Evolutionary conservation across 352 stramenopile genomes (phyloP), one percentile per base, ranked within the genome.

Genomic region (Globisporangium mamillatum): DNA sequence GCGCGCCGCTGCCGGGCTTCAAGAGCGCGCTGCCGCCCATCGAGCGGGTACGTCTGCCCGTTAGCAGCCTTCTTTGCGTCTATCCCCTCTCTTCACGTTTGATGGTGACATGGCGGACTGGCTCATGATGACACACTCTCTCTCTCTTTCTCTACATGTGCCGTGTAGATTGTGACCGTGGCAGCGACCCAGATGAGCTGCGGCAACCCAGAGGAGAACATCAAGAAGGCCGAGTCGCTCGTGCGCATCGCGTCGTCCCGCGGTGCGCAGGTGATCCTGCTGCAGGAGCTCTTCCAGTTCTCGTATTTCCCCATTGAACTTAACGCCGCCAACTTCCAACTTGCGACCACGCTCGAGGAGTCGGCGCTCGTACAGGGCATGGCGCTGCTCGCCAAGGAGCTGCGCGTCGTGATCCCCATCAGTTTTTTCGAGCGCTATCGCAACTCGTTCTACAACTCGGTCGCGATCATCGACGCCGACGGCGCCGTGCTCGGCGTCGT

Each of bases 371-470:
- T 97, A 41, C 82, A 94, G 66, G 86, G 84, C 41, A 97, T 98
- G 83, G 84, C 90, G 57, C 69, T 90, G 55, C 72, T 98, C 34
- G 92, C 92, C 38, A 94, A 96, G 77, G 91, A 98, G 73, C 77
- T 98, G 34, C 79, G 83, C 36, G 92, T 97, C 55, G 92, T 97
- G 8, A 87, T 98, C 67, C 92, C 91, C 44, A 92, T 97, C 67
- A 96, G 88, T 70, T 97, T 97, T 77, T 98, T 97, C 66, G 92
- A 98, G 76, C 77, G 88, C 12, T 84, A 87, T 75, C 82, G 85
- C 64, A 95, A 97, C 75, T 95, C 90, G 67, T 97, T 94, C 80
- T 98, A 97, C 84, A 98, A 97, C 72, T 96, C 90, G 34, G 91
- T 92, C 46, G 91, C 91, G 3, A 71, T 98, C 36, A 96, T 98